phyloP scores from a whole-genome alignment of 495 filamentous ascomycete genomes.

The Penicillium diatomitis region DNA sequence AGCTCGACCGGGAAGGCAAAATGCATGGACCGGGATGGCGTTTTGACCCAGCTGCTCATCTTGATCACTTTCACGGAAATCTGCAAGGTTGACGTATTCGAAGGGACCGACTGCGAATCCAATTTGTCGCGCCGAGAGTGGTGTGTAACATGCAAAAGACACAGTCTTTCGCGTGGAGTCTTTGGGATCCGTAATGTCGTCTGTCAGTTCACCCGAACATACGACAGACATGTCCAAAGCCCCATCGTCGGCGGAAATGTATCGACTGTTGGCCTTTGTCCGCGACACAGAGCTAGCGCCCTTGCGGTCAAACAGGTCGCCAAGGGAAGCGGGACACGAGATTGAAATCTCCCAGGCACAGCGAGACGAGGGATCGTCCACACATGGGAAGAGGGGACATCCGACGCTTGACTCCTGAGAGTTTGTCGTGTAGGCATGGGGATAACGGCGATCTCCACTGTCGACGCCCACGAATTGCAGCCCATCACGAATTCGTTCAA shows the following conservation, averaged over 20 bases:
- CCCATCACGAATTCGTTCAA: constrained; percentile 69
- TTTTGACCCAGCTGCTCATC: constrained; percentile 81
- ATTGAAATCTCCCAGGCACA: constrained; percentile 85
- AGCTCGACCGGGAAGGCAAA: constrained; percentile 74
- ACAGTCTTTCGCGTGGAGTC: constrained; percentile 75
- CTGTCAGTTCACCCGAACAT: constrained; percentile 77
- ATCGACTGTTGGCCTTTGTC: constrained; percentile 12
- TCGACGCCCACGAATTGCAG: constrained; percentile 83
- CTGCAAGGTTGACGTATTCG: constrained; percentile 80
- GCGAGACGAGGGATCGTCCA: constrained; percentile 71
- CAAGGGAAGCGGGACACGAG: constrained; percentile 73
- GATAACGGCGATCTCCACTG: constrained; percentile 68
- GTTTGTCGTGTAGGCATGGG: constrained; percentile 84
- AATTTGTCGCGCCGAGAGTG: constrained; percentile 75
- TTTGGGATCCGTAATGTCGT: constrained; percentile 66
- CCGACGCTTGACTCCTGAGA: constrained; percentile 66
- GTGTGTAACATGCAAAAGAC: constrained; percentile 61
- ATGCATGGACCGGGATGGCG: constrained; percentile 76
- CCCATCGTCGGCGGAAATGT: constrained; percentile 65
- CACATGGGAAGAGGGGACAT: constrained; percentile 81
- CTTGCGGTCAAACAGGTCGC: constrained; percentile 61
- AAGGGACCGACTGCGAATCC: constrained; percentile 92
- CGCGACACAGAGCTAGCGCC: constrained; percentile 11
- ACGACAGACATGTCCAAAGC: constrained; percentile 79
- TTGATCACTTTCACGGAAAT: constrained; percentile 80